Evolutionary conservation across 768 basidiomycete species (phyloP).

Genomic region (Lactarius hengduanensis): DNA sequence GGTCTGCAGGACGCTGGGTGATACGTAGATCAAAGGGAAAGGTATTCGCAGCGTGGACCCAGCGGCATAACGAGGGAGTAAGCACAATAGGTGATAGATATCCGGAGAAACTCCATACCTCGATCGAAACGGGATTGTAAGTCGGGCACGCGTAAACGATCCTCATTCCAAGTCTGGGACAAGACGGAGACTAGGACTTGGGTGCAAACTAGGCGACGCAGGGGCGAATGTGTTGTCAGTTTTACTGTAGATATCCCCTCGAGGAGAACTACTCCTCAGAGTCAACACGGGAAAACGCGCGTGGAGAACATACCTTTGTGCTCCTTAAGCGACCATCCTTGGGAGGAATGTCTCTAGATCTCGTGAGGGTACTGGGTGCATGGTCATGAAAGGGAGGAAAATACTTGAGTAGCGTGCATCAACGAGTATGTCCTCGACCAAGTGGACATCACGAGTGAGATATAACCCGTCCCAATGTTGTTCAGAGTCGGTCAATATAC

Average conservation of each 20-base stretch:
- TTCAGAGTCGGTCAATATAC: neutral
- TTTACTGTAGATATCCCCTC: neutral
- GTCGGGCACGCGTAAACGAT: neutral
- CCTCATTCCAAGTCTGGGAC: neutral
- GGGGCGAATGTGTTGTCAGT: neutral
- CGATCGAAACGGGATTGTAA: neutral
- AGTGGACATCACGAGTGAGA: neutral
- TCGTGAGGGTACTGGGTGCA: neutral
- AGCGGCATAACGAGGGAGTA: neutral
- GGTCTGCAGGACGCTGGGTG: neutral
- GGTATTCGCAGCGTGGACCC: neutral
- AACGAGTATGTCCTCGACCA: neutral
- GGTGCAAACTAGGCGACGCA: neutral
- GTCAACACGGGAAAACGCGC: neutral
- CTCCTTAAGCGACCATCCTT: neutral
- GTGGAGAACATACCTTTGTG: constrained; percentile 7
- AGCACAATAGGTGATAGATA: neutral
- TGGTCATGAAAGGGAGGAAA: neutral
- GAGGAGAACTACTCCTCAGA: neutral
- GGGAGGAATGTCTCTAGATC: neutral
- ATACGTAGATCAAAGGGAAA: constrained; percentile 2
- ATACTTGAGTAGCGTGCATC: neutral
- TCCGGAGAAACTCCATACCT: constrained; percentile 5
- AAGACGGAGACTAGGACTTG: neutral
- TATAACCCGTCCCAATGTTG: neutral